Conservation (phyloP, 2,329 filamentous ascomycete genomes). For the Aspergillus sp. region DNA sequence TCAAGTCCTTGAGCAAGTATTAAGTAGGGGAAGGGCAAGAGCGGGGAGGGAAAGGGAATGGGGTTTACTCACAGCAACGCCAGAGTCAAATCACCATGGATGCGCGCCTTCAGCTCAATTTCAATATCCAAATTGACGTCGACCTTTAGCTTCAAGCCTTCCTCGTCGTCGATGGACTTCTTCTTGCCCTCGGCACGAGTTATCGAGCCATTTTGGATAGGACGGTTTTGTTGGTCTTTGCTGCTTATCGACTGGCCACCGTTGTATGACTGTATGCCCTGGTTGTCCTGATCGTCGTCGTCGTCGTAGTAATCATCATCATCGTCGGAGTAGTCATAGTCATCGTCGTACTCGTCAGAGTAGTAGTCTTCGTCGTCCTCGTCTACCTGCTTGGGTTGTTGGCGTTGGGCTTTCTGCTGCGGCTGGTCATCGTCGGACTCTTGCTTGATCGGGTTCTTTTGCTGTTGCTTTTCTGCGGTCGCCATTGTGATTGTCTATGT, state of each 20-base stretch:
- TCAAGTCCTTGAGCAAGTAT: neutral
- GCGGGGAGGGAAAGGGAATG: neutral
- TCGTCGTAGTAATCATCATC: constrained; percentile 40
- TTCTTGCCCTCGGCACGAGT: constrained; percentile 29
- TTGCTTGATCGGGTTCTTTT: constrained; percentile 34
- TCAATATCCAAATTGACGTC: constrained; percentile 67
- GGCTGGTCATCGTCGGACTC: constrained; percentile 22
- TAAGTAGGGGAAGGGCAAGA: constrained; percentile 8
- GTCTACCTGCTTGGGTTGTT: neutral
- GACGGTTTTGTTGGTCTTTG: constrained; percentile 7
- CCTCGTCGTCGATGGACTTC: constrained; percentile 37
- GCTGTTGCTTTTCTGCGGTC: constrained; percentile 35
- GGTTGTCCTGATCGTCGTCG: constrained; percentile 36
- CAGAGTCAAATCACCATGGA: constrained; percentile 66
- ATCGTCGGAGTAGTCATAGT: constrained; percentile 31
- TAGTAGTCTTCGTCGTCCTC: constrained; percentile 33
- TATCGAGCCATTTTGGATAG: constrained; percentile 26
- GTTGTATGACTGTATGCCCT: constrained; percentile 33
- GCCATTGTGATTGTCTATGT: constrained; percentile 25
- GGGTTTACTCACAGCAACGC: constrained; percentile 49
- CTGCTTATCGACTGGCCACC: constrained; percentile 22
- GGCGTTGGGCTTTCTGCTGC: neutral
- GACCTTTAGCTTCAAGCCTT: constrained; percentile 59
- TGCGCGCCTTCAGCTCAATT: constrained; percentile 67
- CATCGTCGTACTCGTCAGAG: constrained; percentile 33